Percentiles rank a stretch among this genome's conserved stretches.
phyloP scores from a whole-genome alignment of 176 grass and related monocot species.

The Rhipidocladum racemiflorum region DNA sequence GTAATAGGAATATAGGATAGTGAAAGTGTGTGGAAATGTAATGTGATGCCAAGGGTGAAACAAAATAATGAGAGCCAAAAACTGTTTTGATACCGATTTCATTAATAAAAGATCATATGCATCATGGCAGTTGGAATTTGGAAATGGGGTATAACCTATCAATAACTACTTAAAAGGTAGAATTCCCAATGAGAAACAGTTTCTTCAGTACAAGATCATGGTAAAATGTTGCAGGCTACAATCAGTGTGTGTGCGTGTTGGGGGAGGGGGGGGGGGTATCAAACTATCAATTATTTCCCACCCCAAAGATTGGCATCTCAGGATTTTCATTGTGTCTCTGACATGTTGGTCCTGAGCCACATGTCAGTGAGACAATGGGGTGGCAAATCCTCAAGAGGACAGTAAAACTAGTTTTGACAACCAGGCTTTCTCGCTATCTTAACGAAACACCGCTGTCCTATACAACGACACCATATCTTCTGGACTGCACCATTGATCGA shows the following conservation, averaged over 20 bases:
- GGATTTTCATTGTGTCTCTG: not conserved
- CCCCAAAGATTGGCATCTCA: no score
- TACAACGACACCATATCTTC: not conserved
- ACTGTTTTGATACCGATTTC: no score
- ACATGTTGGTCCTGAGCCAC: not conserved
- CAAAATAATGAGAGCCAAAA: no score
- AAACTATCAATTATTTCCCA: not conserved
- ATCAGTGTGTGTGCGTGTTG: not conserved
- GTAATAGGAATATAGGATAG: no score
- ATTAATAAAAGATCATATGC: not conserved
- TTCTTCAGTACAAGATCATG: constrained; percentile 1
- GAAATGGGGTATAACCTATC: not conserved
- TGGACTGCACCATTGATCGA: not conserved
- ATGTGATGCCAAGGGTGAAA: no score
- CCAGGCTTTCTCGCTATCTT: not conserved
- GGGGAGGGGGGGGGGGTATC: no score
- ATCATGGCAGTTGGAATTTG: not conserved
- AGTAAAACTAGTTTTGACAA: not conserved
- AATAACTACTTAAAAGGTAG: not conserved
- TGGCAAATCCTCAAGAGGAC: not conserved
- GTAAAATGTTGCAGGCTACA: not conserved
- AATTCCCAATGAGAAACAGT: not conserved
- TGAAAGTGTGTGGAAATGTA: no score
- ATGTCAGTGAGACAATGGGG: not conserved
- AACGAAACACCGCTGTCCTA: not conserved